Base-by-base conservation (phyloP, 139 green algal genomes). In the Closterium sp. region DNA sequence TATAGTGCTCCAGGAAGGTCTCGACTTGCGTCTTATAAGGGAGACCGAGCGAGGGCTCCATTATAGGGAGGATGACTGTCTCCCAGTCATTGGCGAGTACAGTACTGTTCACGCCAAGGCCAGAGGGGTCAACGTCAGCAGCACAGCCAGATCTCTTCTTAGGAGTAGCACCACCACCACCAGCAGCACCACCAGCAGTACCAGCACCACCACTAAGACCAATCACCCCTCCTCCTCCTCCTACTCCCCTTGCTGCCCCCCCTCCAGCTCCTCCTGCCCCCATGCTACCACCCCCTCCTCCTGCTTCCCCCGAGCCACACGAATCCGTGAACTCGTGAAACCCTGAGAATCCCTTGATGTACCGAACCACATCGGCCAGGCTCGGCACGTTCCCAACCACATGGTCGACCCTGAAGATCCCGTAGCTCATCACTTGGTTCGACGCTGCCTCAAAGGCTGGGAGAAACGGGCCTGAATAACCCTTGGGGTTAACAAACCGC, bases 1-100 rank as follows among this genome's bases (percentile, higher is more conserved):
- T 95, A 92, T 99, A 99, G 92, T 99, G 97, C 95, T 99, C 98
- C 66, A 99, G 93, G 90, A 97, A 99, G 0, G 97, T 99, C 95
- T 98, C 97, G 84, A 97, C 96, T 93, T 97, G 95, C 87, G 25
- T 25, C 7, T 33, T 85, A 3, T 34, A 31, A 66, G 84, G 84
- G 31, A 36, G 32, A 10, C 21, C 7, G 33, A 12, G 32, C 10
- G 97, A 99, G 21, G 98, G 98, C 94, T 99, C 98, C 90, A 99
- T 99, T 21, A 99, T 90, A 4, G 98, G 98, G 90, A 99, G 89
- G 89, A 99, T 91, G 88, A 99, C 97, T 89, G 96, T 96, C 94
- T 99, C 97, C 88, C 96, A 97, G 96, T 99, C 98, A 93, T 93
- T 97, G 31, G 97, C 97, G 87, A 99, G 94, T 19, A 98, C 98